Conservation (phyloP, 257 asterid species). For the Cordia subcordata region DNA sequence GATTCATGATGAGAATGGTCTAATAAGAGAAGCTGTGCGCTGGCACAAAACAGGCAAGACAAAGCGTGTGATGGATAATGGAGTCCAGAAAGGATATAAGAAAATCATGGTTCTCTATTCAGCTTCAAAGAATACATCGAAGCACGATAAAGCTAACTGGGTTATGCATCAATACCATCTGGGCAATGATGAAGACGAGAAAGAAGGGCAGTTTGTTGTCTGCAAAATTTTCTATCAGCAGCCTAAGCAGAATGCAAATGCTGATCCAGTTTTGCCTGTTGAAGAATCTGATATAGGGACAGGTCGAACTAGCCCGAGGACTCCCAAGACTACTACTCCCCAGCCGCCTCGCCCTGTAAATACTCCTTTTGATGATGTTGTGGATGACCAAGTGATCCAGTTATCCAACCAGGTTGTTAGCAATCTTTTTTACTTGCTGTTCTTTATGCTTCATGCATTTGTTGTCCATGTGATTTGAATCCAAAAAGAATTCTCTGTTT, state of each 20-base stretch:
- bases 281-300: slow-evolving; percentile 44
- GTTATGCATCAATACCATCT: slow-evolving; percentile 94
- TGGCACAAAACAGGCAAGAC: slow-evolving; percentile 97
- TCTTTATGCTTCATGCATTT: neutral
- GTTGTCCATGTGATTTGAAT: neutral
- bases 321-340: slow-evolving; percentile 62
- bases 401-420: slow-evolving; percentile 45
- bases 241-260: slow-evolving; percentile 37
- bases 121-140: slow-evolving; percentile 42
- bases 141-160: slow-evolving; percentile 72
- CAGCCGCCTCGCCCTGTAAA: slow-evolving; percentile 53
- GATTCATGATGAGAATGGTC: slow-evolving; percentile 34
- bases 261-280: slow-evolving; percentile 17
- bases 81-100: slow-evolving; percentile 65
- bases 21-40: slow-evolving; percentile 36
- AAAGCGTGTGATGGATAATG: slow-evolving; percentile 50
- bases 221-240: slow-evolving; percentile 70
- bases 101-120: slow-evolving; percentile 87
- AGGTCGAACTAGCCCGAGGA: slow-evolving; percentile 42
- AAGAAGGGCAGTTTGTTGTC: slow-evolving; percentile 66
- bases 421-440: slow-evolving; percentile 1
- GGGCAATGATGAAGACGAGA: slow-evolving; percentile 65
- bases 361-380: slow-evolving; percentile 45
- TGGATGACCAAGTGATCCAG: slow-evolving; percentile 18
- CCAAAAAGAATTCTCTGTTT: neutral